A percentile compares a stretch with the other conserved stretches of the same genome.
Evolutionary conservation across 1,284 basidiomycete species (phyloP).

Genomic region (Cystobasidiaceae sp.): DNA sequence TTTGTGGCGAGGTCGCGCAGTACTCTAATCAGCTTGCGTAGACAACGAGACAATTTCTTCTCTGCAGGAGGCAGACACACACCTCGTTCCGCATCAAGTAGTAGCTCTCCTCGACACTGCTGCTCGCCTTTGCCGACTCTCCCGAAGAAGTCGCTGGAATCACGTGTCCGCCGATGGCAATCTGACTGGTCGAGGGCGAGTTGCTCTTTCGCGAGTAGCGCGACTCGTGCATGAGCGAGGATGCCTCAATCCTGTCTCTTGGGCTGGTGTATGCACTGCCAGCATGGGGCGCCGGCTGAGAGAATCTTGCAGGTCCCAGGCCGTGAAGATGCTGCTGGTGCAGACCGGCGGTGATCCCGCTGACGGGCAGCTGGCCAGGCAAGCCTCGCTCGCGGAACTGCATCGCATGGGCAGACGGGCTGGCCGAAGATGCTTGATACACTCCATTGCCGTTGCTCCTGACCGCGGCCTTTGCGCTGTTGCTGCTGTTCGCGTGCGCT

Average conservation of each 20-base stretch:
- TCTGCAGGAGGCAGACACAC: too few relatives aligned
- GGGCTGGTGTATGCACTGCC: neutral
- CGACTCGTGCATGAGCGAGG: constrained; percentile 22
- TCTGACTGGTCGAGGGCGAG: constrained; percentile 14
- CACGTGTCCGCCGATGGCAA: too few relatives aligned
- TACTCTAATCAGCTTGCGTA: too few relatives aligned
- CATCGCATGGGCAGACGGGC: neutral
- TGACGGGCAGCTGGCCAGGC: neutral
- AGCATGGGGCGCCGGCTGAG: neutral
- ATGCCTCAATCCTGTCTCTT: constrained; percentile 16
- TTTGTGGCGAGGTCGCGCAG: too few relatives aligned
- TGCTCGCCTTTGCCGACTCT: constrained; percentile 12
- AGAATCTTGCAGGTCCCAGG: too few relatives aligned
- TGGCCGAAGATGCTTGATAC: neutral
- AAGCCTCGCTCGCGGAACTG: neutral
- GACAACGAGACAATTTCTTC: too few relatives aligned
- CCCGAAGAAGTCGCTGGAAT: constrained; percentile 12
- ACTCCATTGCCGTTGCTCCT: neutral
- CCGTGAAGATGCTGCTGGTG: neutral
- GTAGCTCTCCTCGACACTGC: constrained; percentile 27
- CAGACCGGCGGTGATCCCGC: neutral
- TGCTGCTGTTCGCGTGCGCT: neutral
- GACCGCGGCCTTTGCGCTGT: neutral
- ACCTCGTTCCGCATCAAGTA: constrained; percentile 28
- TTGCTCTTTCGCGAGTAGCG: constrained; percentile 20